Evolutionary conservation across 2,329 filamentous ascomycete genomes (phyloP), one percentile per base, ranked within the genome.

Genomic region (Aspergillus jensenii): DNA sequence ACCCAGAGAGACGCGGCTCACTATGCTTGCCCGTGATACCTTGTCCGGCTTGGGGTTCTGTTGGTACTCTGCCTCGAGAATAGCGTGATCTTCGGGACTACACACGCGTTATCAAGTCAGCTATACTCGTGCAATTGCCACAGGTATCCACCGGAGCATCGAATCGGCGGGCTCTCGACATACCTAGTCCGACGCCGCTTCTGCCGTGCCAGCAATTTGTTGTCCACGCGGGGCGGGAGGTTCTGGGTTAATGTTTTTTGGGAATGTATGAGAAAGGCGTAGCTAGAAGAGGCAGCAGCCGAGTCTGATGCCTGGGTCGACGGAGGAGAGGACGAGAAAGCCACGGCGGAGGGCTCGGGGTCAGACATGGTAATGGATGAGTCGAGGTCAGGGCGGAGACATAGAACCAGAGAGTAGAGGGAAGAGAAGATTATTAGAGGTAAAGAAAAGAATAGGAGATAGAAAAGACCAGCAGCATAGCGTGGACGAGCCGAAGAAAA

Each of bases 11-110:
- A 97, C 92, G 75, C 87, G 90, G 76, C 86, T 85, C 59, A 96
- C 91, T 63, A 98, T 92, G 58, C 88, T 87, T 47, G 90, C 83
- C 78, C 93, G 90, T 74, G 91, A 89, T 56, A 87, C 84, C 78
- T 96, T 97, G 79, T 96, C 93, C 35, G 93, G 93, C 75, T 96
- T 97, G 6, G 91, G 86, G 73, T 97, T 96, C 61, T 82, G 84
- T 67, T 85, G 83, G 72, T 96, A 97, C 59, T 93, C 91, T 37
- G 89, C 84, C 76, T 97, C 93, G 60, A 97, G 87, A 53, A 96
- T 85, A 52, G 88, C 85, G 79, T 96, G 93, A 78, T 98, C 93
- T 76, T 93, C 90, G 41, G 90, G 88, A 70, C 91, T 96, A 64
- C 63, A 61, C 7, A 48, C 41, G 39, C 31, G 52, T 27, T 21